Evolutionary conservation across 2,329 filamentous ascomycete genomes (phyloP), one percentile per base, ranked within the genome.

Genomic region (Lecanicillium sp.): DNA sequence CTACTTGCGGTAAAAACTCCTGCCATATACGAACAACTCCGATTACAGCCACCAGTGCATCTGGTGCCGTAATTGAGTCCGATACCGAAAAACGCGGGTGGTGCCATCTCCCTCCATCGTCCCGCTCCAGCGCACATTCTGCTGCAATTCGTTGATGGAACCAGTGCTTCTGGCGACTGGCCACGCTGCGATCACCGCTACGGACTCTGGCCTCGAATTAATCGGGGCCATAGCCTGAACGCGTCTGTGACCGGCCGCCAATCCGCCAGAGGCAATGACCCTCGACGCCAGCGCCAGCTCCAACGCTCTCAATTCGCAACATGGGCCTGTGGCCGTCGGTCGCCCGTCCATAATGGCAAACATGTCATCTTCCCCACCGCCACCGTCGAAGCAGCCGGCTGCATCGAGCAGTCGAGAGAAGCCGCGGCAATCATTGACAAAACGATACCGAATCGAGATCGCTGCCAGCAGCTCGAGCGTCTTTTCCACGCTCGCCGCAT

Each of bases 381-480:
- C 39, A 19, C 27, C 33, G n/a, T 17, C 24, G 23, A 39, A 24
- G 8, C 48, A 44, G 11, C 29, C 33, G 27, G 35, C 48, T 9
- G n/a, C 23, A 15, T 10, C 27, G 5, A 19, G 27, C 21, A 17
- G 41, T 2, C 35, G 48, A 7, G 48, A 45, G 27, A 38, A 42
- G 47, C 36, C 51, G 53, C 66, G 66, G 52, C 55, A 62, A 49
- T 57, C 57, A 21, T 60, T 84, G 71, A 73, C 85, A 60, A 90
- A 88, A 70, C 78, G 77, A 56, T 91, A 93, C 67, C 79, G 86
- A 55, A 90, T 85, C 41, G 86, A 91, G 68, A 81, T 93, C 55
- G 81, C 87, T 52, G 87, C 88, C 37, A 86, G 83, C 66, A 74
- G 81, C 32, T 86, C 84, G 62, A 90, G 85, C 65, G 75, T 90